Percentiles rank a stretch among this genome's conserved stretches.
Evolutionary conservation across 768 basidiomycete genomes (phyloP).

Genomic region (Dioszegia aurantiaca): DNA sequence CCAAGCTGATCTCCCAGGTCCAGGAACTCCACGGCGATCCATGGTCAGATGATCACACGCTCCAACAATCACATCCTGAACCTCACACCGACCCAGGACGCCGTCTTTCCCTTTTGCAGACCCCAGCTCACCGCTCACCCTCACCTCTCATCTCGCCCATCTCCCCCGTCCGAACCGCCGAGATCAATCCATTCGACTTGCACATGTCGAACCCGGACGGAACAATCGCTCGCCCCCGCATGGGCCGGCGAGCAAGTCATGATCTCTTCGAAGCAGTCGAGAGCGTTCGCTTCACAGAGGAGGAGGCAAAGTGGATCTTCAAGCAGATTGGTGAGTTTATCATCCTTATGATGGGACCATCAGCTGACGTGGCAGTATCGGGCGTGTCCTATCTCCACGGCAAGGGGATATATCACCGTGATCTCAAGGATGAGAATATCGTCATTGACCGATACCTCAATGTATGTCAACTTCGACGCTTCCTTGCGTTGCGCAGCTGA

Average conservation of each 20-base stretch:
- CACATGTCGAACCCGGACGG: slow-evolving; percentile 16
- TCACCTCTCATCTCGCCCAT: slow-evolving; percentile 18
- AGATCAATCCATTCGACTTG: slow-evolving; percentile 7
- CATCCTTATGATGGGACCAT: neutral
- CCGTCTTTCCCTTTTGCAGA: slow-evolving; percentile 7
- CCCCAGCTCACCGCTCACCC: neutral
- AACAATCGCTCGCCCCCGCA: slow-evolving; percentile 43
- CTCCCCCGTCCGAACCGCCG: slow-evolving; percentile 11
- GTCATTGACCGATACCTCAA: slow-evolving; percentile 59
- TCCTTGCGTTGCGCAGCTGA: neutral
- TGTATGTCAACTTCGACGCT: slow-evolving; percentile 27
- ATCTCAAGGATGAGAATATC: slow-evolving; percentile 57
- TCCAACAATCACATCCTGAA: neutral
- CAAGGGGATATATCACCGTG: slow-evolving; percentile 54
- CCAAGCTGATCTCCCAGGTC: slow-evolving; percentile 58
- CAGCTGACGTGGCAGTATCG: slow-evolving; percentile 57
- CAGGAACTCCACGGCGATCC: slow-evolving; percentile 91
- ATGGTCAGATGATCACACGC: slow-evolving; percentile 57
- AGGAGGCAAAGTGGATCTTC: slow-evolving; percentile 76
- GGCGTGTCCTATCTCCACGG: slow-evolving; percentile 69
- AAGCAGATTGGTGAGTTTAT: slow-evolving; percentile 61
- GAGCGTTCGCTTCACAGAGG: slow-evolving; percentile 74
- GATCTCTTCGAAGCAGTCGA: slow-evolving; percentile 96
- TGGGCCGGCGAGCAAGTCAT: slow-evolving; percentile 71
- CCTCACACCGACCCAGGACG: slow-evolving; percentile 10